Conservation (phyloP, 164 flowering plant genomes). For the Aristolochia californica region DNA sequence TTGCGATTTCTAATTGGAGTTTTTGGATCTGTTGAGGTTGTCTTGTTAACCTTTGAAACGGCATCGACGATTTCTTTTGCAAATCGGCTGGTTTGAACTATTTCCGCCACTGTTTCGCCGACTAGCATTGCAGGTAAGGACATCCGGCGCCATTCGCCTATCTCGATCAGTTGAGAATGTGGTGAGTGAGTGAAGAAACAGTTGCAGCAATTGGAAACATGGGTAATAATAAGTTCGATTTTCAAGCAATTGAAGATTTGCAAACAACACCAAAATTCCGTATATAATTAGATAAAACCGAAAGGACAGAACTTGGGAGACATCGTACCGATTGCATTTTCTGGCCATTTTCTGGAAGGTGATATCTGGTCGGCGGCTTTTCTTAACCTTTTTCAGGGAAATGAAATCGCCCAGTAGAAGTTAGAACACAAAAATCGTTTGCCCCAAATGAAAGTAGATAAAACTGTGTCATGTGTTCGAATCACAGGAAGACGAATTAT, state of each 20-base stretch:
- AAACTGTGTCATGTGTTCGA: too few relatives aligned
- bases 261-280: not conserved
- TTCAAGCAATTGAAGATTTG: not conserved
- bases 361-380: constrained; percentile 32
- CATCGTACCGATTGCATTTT: constrained; percentile 17
- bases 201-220: too few relatives aligned
- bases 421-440: not conserved
- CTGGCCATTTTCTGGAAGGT: constrained; percentile 25
- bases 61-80: constrained; percentile 56
- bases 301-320: not conserved
- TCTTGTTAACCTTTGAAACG: constrained; percentile 30
- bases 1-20: constrained; percentile 42
- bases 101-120: constrained; percentile 79
- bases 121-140: constrained; percentile 93
- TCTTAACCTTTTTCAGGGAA: constrained; percentile 27
- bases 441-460: not conserved
- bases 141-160: constrained; percentile 86
- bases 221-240: too few relatives aligned
- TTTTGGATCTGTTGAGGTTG: constrained; percentile 45
- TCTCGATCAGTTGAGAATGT: not conserved
- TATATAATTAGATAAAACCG: not conserved
- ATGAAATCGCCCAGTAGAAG: not conserved
- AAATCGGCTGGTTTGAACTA: constrained; percentile 68
- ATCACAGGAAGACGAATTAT: not conserved
- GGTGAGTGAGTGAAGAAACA: too few relatives aligned